Evolutionary conservation across 768 basidiomycete species (phyloP), one percentile per base, ranked within the genome.

Genomic region (Podaxis pistillaris): DNA sequence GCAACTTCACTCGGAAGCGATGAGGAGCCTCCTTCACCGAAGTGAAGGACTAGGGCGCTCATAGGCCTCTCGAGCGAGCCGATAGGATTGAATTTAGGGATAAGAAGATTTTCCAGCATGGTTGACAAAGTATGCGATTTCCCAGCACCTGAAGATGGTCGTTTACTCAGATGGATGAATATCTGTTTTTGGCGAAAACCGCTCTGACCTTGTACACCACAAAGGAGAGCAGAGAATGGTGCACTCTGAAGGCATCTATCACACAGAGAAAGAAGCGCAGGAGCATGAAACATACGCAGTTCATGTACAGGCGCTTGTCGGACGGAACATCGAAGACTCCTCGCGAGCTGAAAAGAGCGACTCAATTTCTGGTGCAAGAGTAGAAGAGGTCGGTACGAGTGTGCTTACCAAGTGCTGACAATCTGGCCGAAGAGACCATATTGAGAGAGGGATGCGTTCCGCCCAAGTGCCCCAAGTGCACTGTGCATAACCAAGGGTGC

Each of bases 91-190:
- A 80, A 79, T 13, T 76, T 73, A 0, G 86, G 65, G n/a, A 91
- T 81, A 7, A 91, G 75, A 85, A 90, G 88, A 63, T 78, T 86
- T 69, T 91, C 90, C 0, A 91, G 68, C 4, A 91, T 75, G 0
- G 87, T 82, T 0, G 89, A 85, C 1, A 89, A 83, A 0, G 87
- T 89, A 56, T 91, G 89, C 0, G 88, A 90, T 67, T 91, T 91
- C 8, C 89, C 89, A 0, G 89, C 86, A 0, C 90, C 88, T 80
- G 33, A 28, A 44, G 33, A 46, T 7, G 38, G 2, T 33, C 13
- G 26, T 19, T 17, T 22, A 38, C 22, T 54, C 17, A 62, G 46
- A 37, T 4, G 26, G 24, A 17, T 24, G 11, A 33, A 3, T 19
- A 22, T 1, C 44, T 19, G 33, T 54, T 28, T 12, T 46, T 51